Conservation (phyloP, 352 stramenopile species). For the Pythium rishiriense region DNA sequence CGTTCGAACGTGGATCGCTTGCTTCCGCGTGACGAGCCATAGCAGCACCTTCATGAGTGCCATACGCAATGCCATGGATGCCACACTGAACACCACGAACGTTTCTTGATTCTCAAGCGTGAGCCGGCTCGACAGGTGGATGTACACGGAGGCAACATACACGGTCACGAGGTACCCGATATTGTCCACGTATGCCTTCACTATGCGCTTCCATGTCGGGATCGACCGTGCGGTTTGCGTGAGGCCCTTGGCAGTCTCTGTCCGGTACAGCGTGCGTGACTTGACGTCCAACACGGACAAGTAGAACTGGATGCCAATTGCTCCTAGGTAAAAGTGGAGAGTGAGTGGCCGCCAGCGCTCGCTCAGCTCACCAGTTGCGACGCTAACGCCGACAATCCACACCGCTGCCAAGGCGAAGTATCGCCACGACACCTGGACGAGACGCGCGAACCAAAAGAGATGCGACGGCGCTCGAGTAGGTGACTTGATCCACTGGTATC, state of each 20-base stretch:
- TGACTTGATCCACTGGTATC: not conserved
- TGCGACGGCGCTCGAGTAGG: not conserved
- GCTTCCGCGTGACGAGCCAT: not conserved
- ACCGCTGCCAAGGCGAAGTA: not conserved
- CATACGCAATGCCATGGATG: conserved; percentile 3
- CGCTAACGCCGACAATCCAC: conserved; percentile 4
- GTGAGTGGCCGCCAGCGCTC: not conserved
- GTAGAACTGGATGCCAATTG: conserved; percentile 15
- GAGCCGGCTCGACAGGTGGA: conserved; percentile 17
- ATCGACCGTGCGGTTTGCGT: not conserved
- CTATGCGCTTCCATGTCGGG: conserved; percentile 1
- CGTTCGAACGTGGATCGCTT: not conserved
- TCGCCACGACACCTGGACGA: not conserved
- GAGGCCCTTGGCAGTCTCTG: conserved; percentile 17
- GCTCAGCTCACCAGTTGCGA: not conserved
- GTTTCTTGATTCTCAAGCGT: not conserved
- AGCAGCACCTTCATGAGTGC: conserved; percentile 12
- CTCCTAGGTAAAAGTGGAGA: conserved; percentile 19
- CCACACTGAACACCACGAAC: conserved; percentile 13
- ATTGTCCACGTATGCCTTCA: not conserved
- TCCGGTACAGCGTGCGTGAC: conserved; percentile 8
- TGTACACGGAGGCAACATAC: conserved; percentile 15
- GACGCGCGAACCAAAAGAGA: conserved; percentile 11
- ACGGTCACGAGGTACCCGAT: not conserved
- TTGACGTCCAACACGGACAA: not conserved